Evolutionary conservation across 768 basidiomycete species (phyloP).

Genomic region (Boletus huronensis): DNA sequence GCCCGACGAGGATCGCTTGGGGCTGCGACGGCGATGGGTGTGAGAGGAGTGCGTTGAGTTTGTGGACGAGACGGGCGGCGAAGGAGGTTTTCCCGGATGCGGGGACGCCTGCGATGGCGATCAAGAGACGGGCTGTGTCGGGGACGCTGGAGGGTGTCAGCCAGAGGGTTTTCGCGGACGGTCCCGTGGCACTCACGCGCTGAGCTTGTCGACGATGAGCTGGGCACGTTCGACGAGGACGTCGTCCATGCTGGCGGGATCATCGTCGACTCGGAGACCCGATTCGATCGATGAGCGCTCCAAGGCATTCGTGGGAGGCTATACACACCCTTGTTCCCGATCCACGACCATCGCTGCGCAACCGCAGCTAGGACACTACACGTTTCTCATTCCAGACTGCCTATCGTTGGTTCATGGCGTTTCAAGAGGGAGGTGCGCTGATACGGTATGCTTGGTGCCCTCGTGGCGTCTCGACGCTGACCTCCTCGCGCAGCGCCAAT

Average conservation of each 20-base stretch:
- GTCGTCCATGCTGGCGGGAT: conserved; percentile 28
- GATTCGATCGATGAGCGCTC: background rate
- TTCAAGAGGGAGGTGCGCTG: background rate
- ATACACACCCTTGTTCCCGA: background rate
- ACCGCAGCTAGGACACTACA: background rate
- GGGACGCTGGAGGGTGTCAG: conserved; percentile 10
- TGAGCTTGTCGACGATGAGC: conserved; percentile 36
- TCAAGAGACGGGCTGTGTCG: conserved; percentile 46
- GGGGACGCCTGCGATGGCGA: conserved; percentile 76
- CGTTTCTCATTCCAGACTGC: background rate
- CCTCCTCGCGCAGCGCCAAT: conserved; percentile 44
- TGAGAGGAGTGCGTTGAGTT: conserved; percentile 45
- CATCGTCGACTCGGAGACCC: background rate
- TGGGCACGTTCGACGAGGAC: conserved; percentile 39
- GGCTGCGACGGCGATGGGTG: background rate
- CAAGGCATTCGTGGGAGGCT: background rate
- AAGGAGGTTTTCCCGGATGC: conserved; percentile 87
- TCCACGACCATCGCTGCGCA: background rate
- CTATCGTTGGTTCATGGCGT: background rate
- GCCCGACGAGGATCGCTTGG: conserved; percentile 62
- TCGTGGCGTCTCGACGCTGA: too few species aligned
- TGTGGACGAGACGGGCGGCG: conserved; percentile 52
- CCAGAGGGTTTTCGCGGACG: background rate
- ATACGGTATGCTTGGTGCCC: background rate
- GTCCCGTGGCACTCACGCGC: conserved; percentile 31